Conservation (phyloP, 345 rosid genomes). For the Lumnitzera racemosa region DNA sequence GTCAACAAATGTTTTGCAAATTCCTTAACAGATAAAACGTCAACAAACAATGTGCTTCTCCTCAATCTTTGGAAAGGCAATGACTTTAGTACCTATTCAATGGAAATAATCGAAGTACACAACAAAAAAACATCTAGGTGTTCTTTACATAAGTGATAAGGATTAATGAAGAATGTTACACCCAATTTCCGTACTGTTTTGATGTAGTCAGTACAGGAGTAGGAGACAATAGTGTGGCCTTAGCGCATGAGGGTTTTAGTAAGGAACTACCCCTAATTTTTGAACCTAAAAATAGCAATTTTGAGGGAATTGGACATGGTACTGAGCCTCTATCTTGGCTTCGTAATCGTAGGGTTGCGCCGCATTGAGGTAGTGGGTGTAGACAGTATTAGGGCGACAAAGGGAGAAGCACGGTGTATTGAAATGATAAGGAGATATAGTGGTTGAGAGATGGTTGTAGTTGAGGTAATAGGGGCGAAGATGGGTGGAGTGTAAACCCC, state of each 20-base stretch:
- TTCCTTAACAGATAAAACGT: constrained; percentile 70
- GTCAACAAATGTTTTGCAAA: constrained; percentile 47
- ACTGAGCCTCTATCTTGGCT: constrained; percentile 11
- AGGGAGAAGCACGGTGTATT: neutral
- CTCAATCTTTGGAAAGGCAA: constrained; percentile 57
- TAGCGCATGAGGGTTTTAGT: constrained; percentile 51
- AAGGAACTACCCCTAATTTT: constrained; percentile 76
- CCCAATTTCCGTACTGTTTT: constrained; percentile 32
- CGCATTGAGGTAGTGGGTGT: constrained; percentile 15
- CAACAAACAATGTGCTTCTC: constrained; percentile 61
- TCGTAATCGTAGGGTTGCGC: constrained; percentile 26
- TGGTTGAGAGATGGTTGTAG: neutral
- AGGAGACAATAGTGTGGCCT: constrained; percentile 56
- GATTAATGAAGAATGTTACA: constrained; percentile 41
- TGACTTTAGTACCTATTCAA: constrained; percentile 34
- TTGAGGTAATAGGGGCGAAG: neutral
- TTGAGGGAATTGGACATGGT: constrained; percentile 27
- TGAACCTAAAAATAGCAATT: constrained; percentile 74
- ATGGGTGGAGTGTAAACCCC: neutral
- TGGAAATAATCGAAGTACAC: constrained; percentile 62
- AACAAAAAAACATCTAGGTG: constrained; percentile 56
- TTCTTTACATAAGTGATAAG: constrained; percentile 40
- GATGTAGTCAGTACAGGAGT: constrained; percentile 55
- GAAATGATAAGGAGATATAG: neutral
- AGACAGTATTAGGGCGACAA: constrained; percentile 7